Base-by-base conservation (phyloP, 2,329 filamentous ascomycete species). In the Trichophaea hybrida region DNA sequence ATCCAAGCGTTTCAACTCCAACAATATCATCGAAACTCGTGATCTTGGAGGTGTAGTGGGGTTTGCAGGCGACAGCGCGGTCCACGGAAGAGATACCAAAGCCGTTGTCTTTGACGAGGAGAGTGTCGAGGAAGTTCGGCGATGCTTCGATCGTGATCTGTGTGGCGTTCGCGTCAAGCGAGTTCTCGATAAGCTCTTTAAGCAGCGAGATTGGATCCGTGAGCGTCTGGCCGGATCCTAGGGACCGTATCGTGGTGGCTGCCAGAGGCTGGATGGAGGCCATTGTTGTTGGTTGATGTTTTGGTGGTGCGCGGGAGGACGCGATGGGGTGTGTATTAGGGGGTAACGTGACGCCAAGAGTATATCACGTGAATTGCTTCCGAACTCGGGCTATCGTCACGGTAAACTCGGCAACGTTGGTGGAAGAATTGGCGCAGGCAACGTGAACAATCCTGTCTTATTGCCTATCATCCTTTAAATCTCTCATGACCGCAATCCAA, bases 21-120 rank as follows among this genome's bases (percentile, higher is more conserved):
- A 71, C 74, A 50, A 84, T 70, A 62, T 85, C 81, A 1, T 78
- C 73, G 52, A 80, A 73, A 31, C 76, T 75, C 44, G 73, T 71
- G 53, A 85, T 80, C 71, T 85, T 85, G 72, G 80, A 84, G 0
- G 82, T 85, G 65, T 75, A 82, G 63, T 80, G 75, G 55, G 77
- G 75, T 63, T 74, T 77, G 65, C 80, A 81, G 15, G 82, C 74
- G 43, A 80, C 65, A 1, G 71, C 68, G 46, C 80, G 74, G 69
- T 84, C 81, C 40, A 76, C 75, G 1, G 75, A 71, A 1, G 75
- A 71, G 61, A 85, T 81, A 2, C 82, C 82, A 65, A 78, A 75
- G 6, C 82, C 82, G 69, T 84, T 84, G 70, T 82, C 80, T 58
- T 76, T 79, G 49, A 84, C 76, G 64, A 83, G 80, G 34, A 85